Percentiles rank a stretch among this genome's conserved stretches.
phyloP scores from a whole-genome alignment of 257 asterid species.

The Linderniella brevidens region DNA sequence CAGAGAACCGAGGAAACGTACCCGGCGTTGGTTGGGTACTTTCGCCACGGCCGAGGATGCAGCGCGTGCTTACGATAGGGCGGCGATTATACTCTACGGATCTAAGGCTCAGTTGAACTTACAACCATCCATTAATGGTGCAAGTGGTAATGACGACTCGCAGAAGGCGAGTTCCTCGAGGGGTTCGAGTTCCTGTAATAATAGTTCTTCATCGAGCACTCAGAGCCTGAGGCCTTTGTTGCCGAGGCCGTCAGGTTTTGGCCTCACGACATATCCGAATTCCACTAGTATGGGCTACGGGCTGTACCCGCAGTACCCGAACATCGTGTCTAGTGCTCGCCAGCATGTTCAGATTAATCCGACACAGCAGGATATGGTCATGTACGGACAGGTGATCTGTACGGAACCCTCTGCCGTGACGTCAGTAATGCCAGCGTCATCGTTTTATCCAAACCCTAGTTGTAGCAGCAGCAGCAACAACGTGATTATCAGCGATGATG shows the following conservation, averaged over 20 bases:
- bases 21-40: constrained; percentile 79
- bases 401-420: not conserved
- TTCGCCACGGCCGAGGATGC: constrained; percentile 94
- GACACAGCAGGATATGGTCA: constrained; percentile 5
- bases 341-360: constrained; percentile 11
- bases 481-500: not conserved
- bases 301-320: constrained; percentile 32
- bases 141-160: constrained; percentile 3
- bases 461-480: no score
- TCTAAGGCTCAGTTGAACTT: constrained; percentile 67
- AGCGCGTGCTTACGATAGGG: constrained; percentile 96
- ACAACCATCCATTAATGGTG: constrained; percentile 25
- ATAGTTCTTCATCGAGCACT: constrained; percentile 12
- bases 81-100: constrained; percentile 67
- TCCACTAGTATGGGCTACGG: constrained; percentile 14
- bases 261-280: constrained; percentile 17
- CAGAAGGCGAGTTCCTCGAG: constrained; percentile 20
- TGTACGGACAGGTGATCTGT: no score
- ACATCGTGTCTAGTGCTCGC: constrained; percentile 5
- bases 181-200: constrained; percentile 14
- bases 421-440: constrained; percentile 10
- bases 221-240: constrained; percentile 66
- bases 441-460: constrained; percentile 34
- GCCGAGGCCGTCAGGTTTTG: constrained; percentile 64
- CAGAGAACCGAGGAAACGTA: constrained; percentile 72